Conservation (phyloP, 371 early-diverging fungal genomes). For the Synchytrium microbalum region DNA sequence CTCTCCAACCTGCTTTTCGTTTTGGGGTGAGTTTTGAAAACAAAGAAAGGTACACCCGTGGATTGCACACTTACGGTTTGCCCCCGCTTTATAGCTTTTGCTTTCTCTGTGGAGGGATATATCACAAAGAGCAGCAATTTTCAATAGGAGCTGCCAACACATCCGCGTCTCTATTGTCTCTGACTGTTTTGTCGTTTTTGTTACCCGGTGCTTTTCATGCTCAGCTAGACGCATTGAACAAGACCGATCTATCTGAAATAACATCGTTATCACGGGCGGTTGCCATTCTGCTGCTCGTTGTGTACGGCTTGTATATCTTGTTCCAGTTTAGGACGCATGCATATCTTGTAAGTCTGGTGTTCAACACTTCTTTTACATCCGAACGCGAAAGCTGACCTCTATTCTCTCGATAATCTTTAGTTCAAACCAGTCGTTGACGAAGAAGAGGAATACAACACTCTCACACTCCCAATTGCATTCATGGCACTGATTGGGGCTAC, state of each 20-base stretch:
- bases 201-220: constrained; percentile 70
- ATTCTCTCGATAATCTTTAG: too few species aligned
- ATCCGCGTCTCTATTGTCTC: constrained; percentile 61
- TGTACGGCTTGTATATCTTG: constrained; percentile 63
- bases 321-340: constrained; percentile 76
- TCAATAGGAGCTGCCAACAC: constrained; percentile 72
- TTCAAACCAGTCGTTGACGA: constrained; percentile 34
- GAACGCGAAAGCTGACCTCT: too few species aligned
- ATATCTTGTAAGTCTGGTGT: constrained; percentile 48
- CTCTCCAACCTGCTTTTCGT: constrained; percentile 74
- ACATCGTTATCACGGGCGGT: too few species aligned
- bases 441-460: constrained; percentile 21
- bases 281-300: constrained; percentile 59
- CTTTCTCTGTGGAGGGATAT: constrained; percentile 47
- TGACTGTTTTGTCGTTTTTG: constrained; percentile 67
- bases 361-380: too few species aligned
- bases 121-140: constrained; percentile 63
- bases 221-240: constrained; percentile 14
- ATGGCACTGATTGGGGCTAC: constrained; percentile 19
- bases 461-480: constrained; percentile 17
- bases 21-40: constrained; percentile 26
- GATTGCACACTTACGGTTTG: too few species aligned
- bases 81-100: background rate
- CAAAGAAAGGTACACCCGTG: too few species aligned
- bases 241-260: constrained; percentile 37